phyloP scores from a whole-genome alignment of 75 land plant genomes.

The Cryptomeria japonica region DNA sequence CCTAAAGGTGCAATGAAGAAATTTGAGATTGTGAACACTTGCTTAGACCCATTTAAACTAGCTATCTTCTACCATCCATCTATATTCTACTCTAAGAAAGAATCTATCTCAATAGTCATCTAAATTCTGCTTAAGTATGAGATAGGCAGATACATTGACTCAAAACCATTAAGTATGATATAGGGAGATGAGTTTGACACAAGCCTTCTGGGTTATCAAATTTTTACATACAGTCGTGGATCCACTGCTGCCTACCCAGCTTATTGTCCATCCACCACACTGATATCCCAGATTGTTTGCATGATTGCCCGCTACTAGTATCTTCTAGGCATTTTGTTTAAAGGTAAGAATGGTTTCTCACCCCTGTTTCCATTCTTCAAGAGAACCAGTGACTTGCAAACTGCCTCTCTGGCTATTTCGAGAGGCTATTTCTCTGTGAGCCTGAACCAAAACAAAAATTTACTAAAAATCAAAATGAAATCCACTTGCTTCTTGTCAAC shows the following conservation, averaged over 20 bases:
- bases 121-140: no score
- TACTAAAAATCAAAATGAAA: not conserved
- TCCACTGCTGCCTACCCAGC: slow-evolving; percentile 71
- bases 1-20: not conserved
- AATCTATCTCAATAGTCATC: not conserved
- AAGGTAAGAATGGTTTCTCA: slow-evolving; percentile 58
- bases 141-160: no score
- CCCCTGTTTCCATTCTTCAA: slow-evolving; percentile 76
- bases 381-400: slow-evolving; percentile 76
- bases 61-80: no score
- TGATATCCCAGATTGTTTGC: slow-evolving; percentile 88
- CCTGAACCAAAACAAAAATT: slow-evolving; percentile 21
- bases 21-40: not conserved
- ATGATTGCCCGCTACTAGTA: slow-evolving; percentile 82
- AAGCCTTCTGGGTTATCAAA: not conserved
- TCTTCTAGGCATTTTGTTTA: slow-evolving; percentile 60
- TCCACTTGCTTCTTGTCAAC: not conserved
- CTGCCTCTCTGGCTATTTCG: slow-evolving; percentile 80
- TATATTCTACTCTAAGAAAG: not conserved
- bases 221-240: slow-evolving; percentile 65
- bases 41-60: not conserved
- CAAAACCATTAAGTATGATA: no score
- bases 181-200: not conserved
- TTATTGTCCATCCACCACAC: slow-evolving; percentile 93
- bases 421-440: slow-evolving; percentile 54